Evolutionary conservation across 768 basidiomycete genomes (phyloP), one percentile per base, ranked within the genome.

Genomic region (Phanerochaete carnosa): DNA sequence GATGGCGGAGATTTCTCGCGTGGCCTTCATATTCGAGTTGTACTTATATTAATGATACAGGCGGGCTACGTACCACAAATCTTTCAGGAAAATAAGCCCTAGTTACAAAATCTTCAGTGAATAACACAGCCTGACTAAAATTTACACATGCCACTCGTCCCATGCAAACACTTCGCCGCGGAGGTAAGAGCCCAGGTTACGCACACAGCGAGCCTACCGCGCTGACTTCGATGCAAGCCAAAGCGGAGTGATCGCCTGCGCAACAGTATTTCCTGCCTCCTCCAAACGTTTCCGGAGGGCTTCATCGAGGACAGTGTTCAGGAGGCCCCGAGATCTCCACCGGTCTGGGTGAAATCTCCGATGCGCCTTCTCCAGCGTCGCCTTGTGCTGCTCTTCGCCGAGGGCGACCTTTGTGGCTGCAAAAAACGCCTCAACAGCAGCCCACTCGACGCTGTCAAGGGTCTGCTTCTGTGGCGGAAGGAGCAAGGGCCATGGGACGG

Each of bases 401-500:
- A 82, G 77, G 78, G 90, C 79, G 45, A 80, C 76, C n/a, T 64
- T 63, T 25, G 85, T 78, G 3, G 76, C 76, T 16, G 72, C 71
- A 66, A 92, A 93, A 71, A 93, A 93, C 23, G 74, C 74, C 67
- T 90, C 88, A 50, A 92, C 90, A 0, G 85, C 77, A 9, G 78
- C 72, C 86, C 87, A 91, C 57, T 86, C 85, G 47, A 93, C 79
- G 62, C 89, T 85, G 62, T 88, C 83, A 1, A 88, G 71, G 6
- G 78, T 78, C 60, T 86, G 80, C 26, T 72, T 66, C 25, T 74
- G 68, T 1, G 87, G 87, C 22, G 80, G 71, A 47, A 77, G 74
- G 29, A 93, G 70, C 16, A 87, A 83, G 2, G 91, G 92, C 91
- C 91, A 94, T 1, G 91, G 90, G 29, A 94, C 77, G 50, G 79